Evolutionary conservation across 768 basidiomycete species (phyloP).

Genomic region (Phaffia tasmanica): DNA sequence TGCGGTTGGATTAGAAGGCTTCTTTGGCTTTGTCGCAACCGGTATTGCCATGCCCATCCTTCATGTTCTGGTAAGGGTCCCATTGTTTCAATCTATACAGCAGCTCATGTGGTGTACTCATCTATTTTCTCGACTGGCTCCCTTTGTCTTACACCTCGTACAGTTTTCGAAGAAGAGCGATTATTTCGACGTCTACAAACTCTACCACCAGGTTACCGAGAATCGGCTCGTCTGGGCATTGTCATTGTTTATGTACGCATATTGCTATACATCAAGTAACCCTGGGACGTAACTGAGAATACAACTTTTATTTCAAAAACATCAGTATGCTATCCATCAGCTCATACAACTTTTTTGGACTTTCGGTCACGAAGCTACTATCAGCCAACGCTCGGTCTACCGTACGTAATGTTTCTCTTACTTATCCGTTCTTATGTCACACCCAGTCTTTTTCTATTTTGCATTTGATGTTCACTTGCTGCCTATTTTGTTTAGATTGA

Average conservation of each 20-base stretch:
- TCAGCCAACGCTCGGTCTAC: slow-evolving; percentile 25
- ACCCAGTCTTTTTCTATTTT: not conserved
- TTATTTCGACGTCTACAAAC: slow-evolving; percentile 76
- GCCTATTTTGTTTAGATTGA: slow-evolving; percentile 47
- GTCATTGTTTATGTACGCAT: slow-evolving; percentile 7
- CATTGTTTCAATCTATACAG: not conserved
- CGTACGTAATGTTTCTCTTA: slow-evolving; percentile 8
- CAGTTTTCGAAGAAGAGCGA: slow-evolving; percentile 41
- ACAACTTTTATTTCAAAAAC: slow-evolving; percentile 22
- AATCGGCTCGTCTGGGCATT: slow-evolving; percentile 49
- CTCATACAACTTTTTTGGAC: slow-evolving; percentile 66
- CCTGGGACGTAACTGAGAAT: no score
- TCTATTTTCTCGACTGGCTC: not conserved
- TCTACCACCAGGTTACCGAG: slow-evolving; percentile 76
- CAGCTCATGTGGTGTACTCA: not conserved
- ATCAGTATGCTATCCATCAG: slow-evolving; percentile 44
- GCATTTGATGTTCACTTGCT: not conserved
- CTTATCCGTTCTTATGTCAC: no score
- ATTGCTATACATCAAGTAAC: not conserved
- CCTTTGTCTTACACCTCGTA: not conserved
- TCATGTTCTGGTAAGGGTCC: slow-evolving; percentile 34
- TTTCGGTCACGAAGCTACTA: slow-evolving; percentile 31
- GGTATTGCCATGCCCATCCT: slow-evolving; percentile 68
- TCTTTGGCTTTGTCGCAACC: slow-evolving; percentile 76
- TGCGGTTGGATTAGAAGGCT: slow-evolving; percentile 87